A percentile compares a stretch with the other conserved stretches of the same genome.
phyloP scores from a whole-genome alignment of 2,329 filamentous ascomycete genomes.

The Penicillium capsulatum region DNA sequence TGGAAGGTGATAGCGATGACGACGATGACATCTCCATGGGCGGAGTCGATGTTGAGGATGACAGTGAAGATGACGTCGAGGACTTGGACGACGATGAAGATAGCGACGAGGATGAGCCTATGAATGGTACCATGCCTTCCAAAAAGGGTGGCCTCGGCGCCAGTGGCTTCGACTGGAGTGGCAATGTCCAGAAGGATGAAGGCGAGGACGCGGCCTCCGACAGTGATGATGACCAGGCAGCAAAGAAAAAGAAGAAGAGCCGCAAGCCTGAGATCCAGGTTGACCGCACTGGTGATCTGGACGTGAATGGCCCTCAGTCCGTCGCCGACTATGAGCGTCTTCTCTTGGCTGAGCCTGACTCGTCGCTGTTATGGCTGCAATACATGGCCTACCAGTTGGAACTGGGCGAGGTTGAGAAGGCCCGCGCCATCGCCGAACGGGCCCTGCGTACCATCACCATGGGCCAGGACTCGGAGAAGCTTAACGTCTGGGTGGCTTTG shows the following conservation, averaged over 20 bases:
- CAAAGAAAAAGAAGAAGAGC: slow-evolving; percentile 67
- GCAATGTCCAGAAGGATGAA: slow-evolving; percentile 57
- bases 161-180: slow-evolving; percentile 84
- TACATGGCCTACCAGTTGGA: slow-evolving; percentile 99
- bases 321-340: slow-evolving; percentile 90
- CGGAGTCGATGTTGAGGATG: slow-evolving; percentile 44
- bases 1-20: slow-evolving; percentile 36
- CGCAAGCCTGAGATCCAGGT: slow-evolving; percentile 74
- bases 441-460: slow-evolving; percentile 89
- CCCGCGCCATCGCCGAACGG: slow-evolving; percentile 82
- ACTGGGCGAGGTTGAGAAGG: slow-evolving; percentile 81
- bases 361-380: slow-evolving; percentile 87
- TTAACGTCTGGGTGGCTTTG: slow-evolving; percentile 92
- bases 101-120: slow-evolving; percentile 43
- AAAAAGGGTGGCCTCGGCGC: slow-evolving; percentile 59
- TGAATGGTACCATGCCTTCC: slow-evolving; percentile 31
- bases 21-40: slow-evolving; percentile 40
- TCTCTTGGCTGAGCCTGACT: slow-evolving; percentile 85
- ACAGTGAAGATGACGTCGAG: slow-evolving; percentile 45
- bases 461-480: slow-evolving; percentile 83
- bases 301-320: slow-evolving; percentile 81
- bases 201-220: slow-evolving; percentile 45
- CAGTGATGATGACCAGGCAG: slow-evolving; percentile 45
- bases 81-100: slow-evolving; percentile 16
- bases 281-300: slow-evolving; percentile 87